Evolutionary conservation across 208 protist genomes (phyloP), one percentile per base, ranked within the genome.

Genomic region (Trypanosoma conorhini): DNA sequence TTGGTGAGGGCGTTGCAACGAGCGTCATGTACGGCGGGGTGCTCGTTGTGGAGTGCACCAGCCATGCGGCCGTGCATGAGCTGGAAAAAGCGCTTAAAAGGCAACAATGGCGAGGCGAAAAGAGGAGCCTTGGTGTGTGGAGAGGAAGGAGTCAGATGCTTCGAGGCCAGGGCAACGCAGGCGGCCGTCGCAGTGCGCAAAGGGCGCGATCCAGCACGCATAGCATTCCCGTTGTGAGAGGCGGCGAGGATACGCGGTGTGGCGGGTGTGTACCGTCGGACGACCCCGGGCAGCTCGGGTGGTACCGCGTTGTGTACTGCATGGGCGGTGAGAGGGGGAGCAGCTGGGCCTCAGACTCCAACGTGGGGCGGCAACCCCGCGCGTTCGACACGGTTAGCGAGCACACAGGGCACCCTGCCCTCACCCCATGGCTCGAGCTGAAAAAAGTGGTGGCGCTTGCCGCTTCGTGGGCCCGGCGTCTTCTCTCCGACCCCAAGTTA

Each of bases 21-120:
- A 74, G 85, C 52, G 67, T 96, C 40, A 92, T 96, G 88, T 96
- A 96, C 70, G 91, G 91, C 56, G 91, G 91, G 42, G 66, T 84
- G 17, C 76, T 88, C 55, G 38, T 89, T 13, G 68, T 95, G 15
- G 87, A 95, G 66, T 89, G 79, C 62, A 80, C 69, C 33, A 87
- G 76, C 3, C 24, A 62, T 33, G 65, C 61, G 38, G 85, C 83
- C 0, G 80, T 68, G 22, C 33, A 31, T 15, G 67, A 79, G 64
- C 63, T 95, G 50, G 69, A 89, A 69, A n/a, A 40, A 2, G 58
- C 87, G 48, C 67, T 95, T 38, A 28, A 51, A 26, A 10, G 3
- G 33, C 28, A 24, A 38, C 71, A 63, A 31, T 62, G 58, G 64
- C 9, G 2, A 1, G 22, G n/a, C 5, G 26, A 24, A 54, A 54